phyloP scores from a whole-genome alignment of 768 basidiomycete species.

The Termitomyces sp. region DNA sequence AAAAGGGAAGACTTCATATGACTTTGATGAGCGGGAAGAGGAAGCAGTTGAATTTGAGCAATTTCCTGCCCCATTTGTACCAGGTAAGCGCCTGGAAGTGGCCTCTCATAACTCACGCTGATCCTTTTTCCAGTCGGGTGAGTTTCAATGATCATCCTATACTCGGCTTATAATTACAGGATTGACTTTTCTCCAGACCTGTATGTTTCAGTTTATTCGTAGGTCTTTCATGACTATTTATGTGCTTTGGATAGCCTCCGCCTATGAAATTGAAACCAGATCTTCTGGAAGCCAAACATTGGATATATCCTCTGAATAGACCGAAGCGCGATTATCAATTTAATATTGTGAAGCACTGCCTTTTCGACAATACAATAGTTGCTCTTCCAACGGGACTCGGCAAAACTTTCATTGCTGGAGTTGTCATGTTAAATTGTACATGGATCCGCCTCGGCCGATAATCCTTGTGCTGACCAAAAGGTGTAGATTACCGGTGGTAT shows the following conservation, averaged over 20 bases:
- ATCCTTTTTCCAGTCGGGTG: constrained; percentile 41
- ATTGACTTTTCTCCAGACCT: constrained; percentile 16
- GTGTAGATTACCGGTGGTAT: constrained; percentile 84
- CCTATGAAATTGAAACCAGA: constrained; percentile 78
- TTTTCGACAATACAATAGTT: constrained; percentile 92
- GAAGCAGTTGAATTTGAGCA: constrained; percentile 72
- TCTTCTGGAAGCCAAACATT: constrained; percentile 73
- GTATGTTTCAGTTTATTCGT: constrained; percentile 18
- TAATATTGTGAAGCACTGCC: constrained; percentile 79
- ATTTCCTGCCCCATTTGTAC: constrained; percentile 74
- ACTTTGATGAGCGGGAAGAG: constrained; percentile 52
- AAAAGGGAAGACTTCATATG: constrained; percentile 38
- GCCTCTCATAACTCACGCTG: background rate
- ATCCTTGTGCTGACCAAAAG: constrained; percentile 1
- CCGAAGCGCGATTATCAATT: constrained; percentile 91
- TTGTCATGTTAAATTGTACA: constrained; percentile 90
- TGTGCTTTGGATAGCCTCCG: constrained; percentile 39
- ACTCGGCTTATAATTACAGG: background rate
- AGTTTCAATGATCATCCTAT: constrained; percentile 18
- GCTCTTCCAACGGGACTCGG: constrained; percentile 94
- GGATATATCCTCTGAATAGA: constrained; percentile 88
- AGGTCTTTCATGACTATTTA: background rate
- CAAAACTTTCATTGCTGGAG: constrained; percentile 97
- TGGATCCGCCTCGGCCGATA: background rate
- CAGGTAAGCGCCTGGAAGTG: constrained; percentile 38